Percentiles rank a stretch among this genome's conserved stretches.
phyloP scores from a whole-genome alignment of 768 basidiomycete species.

The Mycena latifolia region DNA sequence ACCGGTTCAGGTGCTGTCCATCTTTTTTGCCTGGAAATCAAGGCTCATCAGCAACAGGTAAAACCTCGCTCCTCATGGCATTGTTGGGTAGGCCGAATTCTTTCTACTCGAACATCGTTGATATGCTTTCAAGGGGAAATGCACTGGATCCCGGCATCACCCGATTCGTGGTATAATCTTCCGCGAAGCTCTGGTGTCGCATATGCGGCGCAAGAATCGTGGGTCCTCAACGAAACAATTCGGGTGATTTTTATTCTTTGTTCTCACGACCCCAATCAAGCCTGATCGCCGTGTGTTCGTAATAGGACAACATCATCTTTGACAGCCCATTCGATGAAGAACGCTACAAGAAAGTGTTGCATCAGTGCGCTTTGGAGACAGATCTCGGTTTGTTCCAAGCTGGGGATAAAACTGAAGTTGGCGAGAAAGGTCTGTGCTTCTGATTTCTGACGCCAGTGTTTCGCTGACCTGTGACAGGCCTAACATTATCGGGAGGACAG shows the following conservation, averaged over 20 bases:
- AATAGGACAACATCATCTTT: constrained; percentile 84
- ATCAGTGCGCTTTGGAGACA: constrained; percentile 79
- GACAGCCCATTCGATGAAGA: constrained; percentile 82
- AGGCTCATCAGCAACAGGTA: constrained; percentile 50
- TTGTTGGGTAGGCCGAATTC: constrained; percentile 46
- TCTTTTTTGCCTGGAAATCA: constrained; percentile 23
- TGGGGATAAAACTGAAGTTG: constrained; percentile 77
- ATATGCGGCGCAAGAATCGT: constrained; percentile 87
- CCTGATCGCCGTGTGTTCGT: background rate
- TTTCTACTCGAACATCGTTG: background rate
- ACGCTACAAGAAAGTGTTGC: constrained; percentile 82
- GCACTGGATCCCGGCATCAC: constrained; percentile 65
- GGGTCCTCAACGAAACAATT: constrained; percentile 87
- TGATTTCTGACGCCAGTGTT: constrained; percentile 51
- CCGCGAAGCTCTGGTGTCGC: constrained; percentile 78
- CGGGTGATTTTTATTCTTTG: constrained; percentile 49
- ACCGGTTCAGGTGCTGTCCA: constrained; percentile 51
- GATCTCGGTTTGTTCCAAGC: constrained; percentile 80
- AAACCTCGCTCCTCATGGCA: constrained; percentile 76
- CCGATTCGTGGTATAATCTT: constrained; percentile 75
- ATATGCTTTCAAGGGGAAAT: constrained; percentile 68
- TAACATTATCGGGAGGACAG: constrained; percentile 52
- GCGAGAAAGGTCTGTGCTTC: constrained; percentile 68
- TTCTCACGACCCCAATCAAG: too few relatives aligned
- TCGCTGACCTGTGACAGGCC: background rate